Conservation (phyloP, 768 basidiomycete species). For the Lentinula boryana region DNA sequence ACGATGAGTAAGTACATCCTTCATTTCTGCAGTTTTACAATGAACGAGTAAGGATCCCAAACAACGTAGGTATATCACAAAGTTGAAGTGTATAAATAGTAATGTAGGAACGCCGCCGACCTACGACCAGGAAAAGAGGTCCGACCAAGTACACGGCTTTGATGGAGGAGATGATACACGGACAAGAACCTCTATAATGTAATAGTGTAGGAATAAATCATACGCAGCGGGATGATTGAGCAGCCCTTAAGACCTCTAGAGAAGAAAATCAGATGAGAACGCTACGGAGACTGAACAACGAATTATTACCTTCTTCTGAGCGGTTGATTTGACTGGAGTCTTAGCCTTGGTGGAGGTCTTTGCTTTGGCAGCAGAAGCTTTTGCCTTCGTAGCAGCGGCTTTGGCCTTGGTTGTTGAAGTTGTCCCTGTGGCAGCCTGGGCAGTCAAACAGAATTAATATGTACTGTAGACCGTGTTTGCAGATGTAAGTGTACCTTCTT, state of each 20-base stretch:
- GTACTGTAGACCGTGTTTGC: neutral
- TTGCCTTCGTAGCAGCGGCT: constrained; percentile 25
- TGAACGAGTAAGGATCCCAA: neutral
- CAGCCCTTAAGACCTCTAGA: neutral
- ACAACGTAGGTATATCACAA: neutral
- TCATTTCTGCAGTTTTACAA: neutral
- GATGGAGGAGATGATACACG: neutral
- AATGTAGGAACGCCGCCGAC: neutral
- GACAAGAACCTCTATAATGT: neutral
- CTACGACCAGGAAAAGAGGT: neutral
- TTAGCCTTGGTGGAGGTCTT: constrained; percentile 17
- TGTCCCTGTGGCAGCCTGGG: constrained; percentile 35
- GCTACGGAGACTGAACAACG: neutral
- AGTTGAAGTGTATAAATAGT: neutral
- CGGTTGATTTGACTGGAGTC: constrained; percentile 17
- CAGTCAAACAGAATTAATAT: neutral
- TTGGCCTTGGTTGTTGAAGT: constrained; percentile 20
- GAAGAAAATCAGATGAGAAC: neutral
- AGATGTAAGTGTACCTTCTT: neutral
- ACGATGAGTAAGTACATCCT: neutral
- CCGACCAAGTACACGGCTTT: neutral
- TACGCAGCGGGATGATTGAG: neutral
- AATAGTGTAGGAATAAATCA: constrained; percentile 3
- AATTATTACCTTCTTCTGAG: constrained; percentile 27
- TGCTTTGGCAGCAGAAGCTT: constrained; percentile 23